A percentile compares a stretch with the other conserved stretches of the same genome.
phyloP scores from a whole-genome alignment of 2,329 filamentous ascomycete genomes.

The Diplodia mutila region DNA sequence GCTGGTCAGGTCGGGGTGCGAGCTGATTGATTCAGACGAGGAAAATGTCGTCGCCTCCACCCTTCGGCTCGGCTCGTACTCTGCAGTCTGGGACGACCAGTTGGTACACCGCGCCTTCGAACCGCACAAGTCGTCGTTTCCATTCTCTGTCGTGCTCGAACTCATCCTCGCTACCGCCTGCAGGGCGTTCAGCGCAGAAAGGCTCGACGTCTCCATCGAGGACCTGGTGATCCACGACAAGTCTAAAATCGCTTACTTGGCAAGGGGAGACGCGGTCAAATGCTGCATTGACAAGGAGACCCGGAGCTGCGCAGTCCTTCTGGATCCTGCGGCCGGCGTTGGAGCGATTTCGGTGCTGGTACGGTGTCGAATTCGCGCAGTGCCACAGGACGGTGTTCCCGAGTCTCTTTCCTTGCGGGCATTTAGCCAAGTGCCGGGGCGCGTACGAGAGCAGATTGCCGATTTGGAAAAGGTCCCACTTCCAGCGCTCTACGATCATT shows the following conservation, averaged over 20 bases:
- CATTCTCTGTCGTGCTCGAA: background rate
- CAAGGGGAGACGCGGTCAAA: no score
- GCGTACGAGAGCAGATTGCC: no score
- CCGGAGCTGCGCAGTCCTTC: no score
- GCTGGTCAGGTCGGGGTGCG: background rate
- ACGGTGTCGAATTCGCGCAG: background rate
- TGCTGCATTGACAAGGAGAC: no score
- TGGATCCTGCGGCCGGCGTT: background rate
- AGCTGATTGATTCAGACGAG: background rate
- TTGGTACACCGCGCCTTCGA: background rate
- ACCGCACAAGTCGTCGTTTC: background rate
- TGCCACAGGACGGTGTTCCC: background rate
- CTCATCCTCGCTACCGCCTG: background rate
- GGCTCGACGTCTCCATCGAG: background rate
- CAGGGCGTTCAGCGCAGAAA: background rate
- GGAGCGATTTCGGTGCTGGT: background rate
- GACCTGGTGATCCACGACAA: background rate
- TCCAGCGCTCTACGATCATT: no score
- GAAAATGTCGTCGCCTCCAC: background rate
- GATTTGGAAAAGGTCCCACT: no score
- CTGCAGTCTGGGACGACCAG: background rate
- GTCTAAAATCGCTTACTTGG: no score
- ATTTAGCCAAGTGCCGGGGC: no score
- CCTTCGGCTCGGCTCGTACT: background rate
- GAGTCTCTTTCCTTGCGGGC: background rate